A percentile compares a stretch with the other conserved stretches of the same genome.
phyloP scores from a whole-genome alignment of 352 stramenopile species.

The Thalassiosira ordinaria region DNA sequence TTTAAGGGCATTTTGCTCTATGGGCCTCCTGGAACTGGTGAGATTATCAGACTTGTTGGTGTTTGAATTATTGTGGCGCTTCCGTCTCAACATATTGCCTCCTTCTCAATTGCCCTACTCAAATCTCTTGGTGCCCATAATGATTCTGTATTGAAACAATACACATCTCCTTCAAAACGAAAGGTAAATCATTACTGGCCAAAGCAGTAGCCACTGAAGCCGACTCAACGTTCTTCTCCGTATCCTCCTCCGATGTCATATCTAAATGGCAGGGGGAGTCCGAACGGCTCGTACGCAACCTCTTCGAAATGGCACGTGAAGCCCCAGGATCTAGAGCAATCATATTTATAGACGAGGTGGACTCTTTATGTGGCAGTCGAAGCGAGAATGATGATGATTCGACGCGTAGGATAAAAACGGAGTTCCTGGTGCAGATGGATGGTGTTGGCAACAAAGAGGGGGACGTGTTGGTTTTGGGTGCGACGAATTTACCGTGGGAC shows the following conservation, averaged over 20 bases:
- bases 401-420: slow-evolving; percentile 95
- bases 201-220: slow-evolving; percentile 98
- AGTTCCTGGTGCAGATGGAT: slow-evolving; percentile 99
- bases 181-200: slow-evolving; percentile 80
- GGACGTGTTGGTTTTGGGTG: slow-evolving; percentile 92
- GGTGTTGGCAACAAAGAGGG: slow-evolving; percentile 90
- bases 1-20: slow-evolving; percentile 97
- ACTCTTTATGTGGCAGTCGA: slow-evolving; percentile 93
- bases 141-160: background rate
- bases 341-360: slow-evolving; percentile 98
- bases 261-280: slow-evolving; percentile 85
- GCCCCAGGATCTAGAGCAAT: slow-evolving; percentile 85
- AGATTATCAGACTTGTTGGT: too few species aligned
- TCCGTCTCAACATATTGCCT: too few species aligned
- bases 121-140: too few species aligned
- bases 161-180: slow-evolving; percentile 18
- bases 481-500: slow-evolving; percentile 98
- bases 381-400: slow-evolving; percentile 94
- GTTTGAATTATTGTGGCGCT: too few species aligned
- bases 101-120: too few species aligned
- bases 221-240: slow-evolving; percentile 97
- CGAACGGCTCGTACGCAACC: slow-evolving; percentile 93
- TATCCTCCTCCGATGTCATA: slow-evolving; percentile 96
- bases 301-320: slow-evolving; percentile 98
- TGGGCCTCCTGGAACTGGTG: slow-evolving; percentile 88